These are phyloP conservation scores for Oidiodendron maius DNA, from an alignment of 495 filamentous ascomycete genomes.

Conservation along the genomic window DNA sequence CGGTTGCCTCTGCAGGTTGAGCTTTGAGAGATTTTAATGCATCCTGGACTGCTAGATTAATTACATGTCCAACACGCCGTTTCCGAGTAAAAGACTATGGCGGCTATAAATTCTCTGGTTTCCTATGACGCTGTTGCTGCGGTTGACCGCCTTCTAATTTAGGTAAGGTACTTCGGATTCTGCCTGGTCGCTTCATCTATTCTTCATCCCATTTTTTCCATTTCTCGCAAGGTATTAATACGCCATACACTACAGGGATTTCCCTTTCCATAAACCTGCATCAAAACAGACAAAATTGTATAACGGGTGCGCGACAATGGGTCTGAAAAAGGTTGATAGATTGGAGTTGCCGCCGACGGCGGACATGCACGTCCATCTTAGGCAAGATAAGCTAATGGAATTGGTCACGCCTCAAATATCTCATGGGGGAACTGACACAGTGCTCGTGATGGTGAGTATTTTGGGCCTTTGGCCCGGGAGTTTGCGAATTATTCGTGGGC, in stretches of 20 bases:
- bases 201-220: no score
- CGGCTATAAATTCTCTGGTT: no score
- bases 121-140: no score
- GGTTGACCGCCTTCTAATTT: background rate
- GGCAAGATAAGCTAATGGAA: slow-evolving; percentile 75
- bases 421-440: slow-evolving; percentile 22
- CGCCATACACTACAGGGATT: background rate
- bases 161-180: no score
- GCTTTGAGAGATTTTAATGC: no score
- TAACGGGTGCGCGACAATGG: background rate
- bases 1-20: no score
- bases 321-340: slow-evolving; percentile 24
- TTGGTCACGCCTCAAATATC: slow-evolving; percentile 69
- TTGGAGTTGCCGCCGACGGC: slow-evolving; percentile 64
- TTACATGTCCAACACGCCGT: no score
- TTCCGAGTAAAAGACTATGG: no score
- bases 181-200: no score
- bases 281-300: background rate
- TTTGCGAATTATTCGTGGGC: background rate
- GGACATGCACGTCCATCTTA: slow-evolving; percentile 65
- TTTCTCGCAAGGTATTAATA: background rate
- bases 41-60: no score
- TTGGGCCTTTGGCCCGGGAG: background rate
- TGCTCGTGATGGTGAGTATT: slow-evolving; percentile 47
- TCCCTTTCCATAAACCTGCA: background rate